phyloP scores from a whole-genome alignment of 1,284 basidiomycete species.

The Phellinidium pouzarii region DNA sequence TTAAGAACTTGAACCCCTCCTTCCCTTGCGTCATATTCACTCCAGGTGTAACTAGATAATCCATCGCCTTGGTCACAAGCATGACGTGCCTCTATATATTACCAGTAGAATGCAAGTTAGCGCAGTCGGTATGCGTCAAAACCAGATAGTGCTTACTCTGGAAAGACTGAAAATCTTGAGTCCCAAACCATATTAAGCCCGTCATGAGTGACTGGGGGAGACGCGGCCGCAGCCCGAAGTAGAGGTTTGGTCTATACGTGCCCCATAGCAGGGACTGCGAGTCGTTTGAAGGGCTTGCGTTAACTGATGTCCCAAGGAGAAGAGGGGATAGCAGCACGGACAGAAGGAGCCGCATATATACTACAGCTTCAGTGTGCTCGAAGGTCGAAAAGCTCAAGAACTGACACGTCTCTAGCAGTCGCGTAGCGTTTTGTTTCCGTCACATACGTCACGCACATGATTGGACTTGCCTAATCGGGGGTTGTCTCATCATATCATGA shows the following conservation, averaged over 20 bases:
- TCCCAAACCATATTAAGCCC: slow-evolving; percentile 89
- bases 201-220: slow-evolving; percentile 84
- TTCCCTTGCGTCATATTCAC: slow-evolving; percentile 77
- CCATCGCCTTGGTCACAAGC: slow-evolving; percentile 86
- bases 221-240: slow-evolving; percentile 85
- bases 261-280: slow-evolving; percentile 83
- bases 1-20: slow-evolving; percentile 82
- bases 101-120: slow-evolving; percentile 16
- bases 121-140: slow-evolving; percentile 3
- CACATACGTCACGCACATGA: slow-evolving; percentile 2
- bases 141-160: slow-evolving; percentile 39
- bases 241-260: slow-evolving; percentile 84
- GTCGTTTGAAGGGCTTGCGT: slow-evolving; percentile 27
- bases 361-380: neutral
- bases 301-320: slow-evolving; percentile 16
- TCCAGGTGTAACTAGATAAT: slow-evolving; percentile 80
- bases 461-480: slow-evolving; percentile 3
- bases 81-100: slow-evolving; percentile 67
- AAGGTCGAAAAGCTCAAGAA: neutral
- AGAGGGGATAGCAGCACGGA: slow-evolving; percentile 24
- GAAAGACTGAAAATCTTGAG: slow-evolving; percentile 71
- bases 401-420: slow-evolving; percentile 13
- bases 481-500: neutral
- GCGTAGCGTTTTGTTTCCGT: neutral
- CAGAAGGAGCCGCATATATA: slow-evolving; percentile 9